Evolutionary conservation across 2,329 filamentous ascomycete genomes (phyloP).

Genomic region (Hirsutella rhossiliensis): DNA sequence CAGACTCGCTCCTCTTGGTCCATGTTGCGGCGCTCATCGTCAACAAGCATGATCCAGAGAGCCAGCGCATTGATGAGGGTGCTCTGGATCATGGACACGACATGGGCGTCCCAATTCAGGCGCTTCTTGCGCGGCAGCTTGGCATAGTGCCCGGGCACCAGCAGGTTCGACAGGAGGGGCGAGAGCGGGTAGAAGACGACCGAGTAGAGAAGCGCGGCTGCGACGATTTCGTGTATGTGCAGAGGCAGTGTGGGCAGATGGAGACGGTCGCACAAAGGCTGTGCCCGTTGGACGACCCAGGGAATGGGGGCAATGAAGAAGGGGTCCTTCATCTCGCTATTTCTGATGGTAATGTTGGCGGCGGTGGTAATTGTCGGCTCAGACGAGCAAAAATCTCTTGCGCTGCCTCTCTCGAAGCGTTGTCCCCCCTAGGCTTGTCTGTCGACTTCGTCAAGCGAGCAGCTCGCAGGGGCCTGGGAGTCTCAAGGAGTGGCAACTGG

Average conservation of each 20-base stretch:
- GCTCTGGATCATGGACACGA: constrained; percentile 73
- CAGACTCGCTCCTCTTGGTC: constrained; percentile 57
- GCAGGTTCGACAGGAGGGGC: constrained; percentile 47
- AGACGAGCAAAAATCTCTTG: neutral
- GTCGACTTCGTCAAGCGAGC: too few species aligned
- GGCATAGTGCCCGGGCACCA: constrained; percentile 54
- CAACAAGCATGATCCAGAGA: constrained; percentile 59
- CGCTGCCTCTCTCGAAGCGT: too few species aligned
- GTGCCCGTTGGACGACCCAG: constrained; percentile 40
- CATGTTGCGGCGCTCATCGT: constrained; percentile 57
- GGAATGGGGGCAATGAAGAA: constrained; percentile 54
- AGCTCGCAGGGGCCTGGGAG: too few species aligned
- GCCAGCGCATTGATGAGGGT: constrained; percentile 58
- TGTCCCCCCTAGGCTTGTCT: too few species aligned
- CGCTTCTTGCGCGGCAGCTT: constrained; percentile 49
- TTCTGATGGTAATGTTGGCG: neutral
- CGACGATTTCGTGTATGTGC: constrained; percentile 66
- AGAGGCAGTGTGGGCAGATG: constrained; percentile 55
- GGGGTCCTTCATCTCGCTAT: constrained; percentile 53
- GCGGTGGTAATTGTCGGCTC: neutral
- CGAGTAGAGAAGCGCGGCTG: constrained; percentile 56
- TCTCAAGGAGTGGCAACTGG: too few species aligned
- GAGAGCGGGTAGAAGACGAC: constrained; percentile 54
- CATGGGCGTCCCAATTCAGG: constrained; percentile 77
- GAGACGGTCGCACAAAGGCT: constrained; percentile 52